Conservation (phyloP, 257 asterid genomes). For the Nicotiana benthamiana region DNA sequence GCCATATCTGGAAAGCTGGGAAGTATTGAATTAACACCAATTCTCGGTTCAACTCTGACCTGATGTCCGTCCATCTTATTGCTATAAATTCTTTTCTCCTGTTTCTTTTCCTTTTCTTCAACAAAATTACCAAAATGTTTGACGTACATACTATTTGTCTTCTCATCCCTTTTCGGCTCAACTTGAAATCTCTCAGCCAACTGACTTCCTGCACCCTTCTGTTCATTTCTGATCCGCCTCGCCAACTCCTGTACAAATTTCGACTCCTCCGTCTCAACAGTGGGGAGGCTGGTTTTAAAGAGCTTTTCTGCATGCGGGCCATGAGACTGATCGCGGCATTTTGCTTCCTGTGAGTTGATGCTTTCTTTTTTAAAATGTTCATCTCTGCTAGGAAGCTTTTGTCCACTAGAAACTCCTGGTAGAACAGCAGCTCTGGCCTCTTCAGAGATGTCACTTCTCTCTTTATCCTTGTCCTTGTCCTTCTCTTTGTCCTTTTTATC, state of each 20-base stretch:
- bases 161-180: slow-evolving; percentile 25
- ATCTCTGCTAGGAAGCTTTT: slow-evolving; percentile 19
- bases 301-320: slow-evolving; percentile 44
- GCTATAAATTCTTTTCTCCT: slow-evolving; percentile 28
- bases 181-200: slow-evolving; percentile 30
- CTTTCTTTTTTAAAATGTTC: slow-evolving; percentile 11
- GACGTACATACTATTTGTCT: slow-evolving; percentile 15
- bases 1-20: slow-evolving; percentile 16
- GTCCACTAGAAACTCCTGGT: slow-evolving; percentile 28
- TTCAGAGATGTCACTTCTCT: slow-evolving; percentile 53
- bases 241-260: slow-evolving; percentile 54
- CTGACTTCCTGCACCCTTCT: slow-evolving; percentile 22
- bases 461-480: slow-evolving; percentile 33
- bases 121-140: slow-evolving; percentile 21
- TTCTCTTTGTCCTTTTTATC: slow-evolving; percentile 30
- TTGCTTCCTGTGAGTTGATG: slow-evolving; percentile 26
- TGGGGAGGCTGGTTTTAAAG: slow-evolving; percentile 17
- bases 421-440: slow-evolving; percentile 38
- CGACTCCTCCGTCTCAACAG: slow-evolving; percentile 33
- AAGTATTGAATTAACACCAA: slow-evolving; percentile 21
- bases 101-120: slow-evolving; percentile 33
- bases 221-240: slow-evolving; percentile 43
- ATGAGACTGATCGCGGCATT: slow-evolving; percentile 15
- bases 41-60: slow-evolving; percentile 17
- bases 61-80: slow-evolving; percentile 30